Base-by-base conservation (phyloP, 108 stramenopile genomes). In the Ochromonas danica region DNA sequence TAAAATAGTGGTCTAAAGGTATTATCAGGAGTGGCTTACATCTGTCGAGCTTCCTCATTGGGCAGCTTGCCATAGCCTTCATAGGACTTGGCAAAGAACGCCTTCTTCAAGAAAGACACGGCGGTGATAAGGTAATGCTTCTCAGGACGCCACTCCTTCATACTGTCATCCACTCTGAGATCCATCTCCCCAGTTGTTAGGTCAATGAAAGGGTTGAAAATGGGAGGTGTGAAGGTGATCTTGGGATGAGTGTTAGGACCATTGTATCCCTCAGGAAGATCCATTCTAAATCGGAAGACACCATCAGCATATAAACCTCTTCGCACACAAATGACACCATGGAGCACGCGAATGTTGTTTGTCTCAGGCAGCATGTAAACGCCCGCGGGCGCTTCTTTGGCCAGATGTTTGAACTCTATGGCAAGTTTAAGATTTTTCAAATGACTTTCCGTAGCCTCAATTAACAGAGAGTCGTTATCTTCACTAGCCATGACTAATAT, bases 351-450 rank as follows among this genome's bases (percentile, higher is more conserved):
- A 57, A 94, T 79, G 57, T 92, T 85, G 61, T 90, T 83, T 63
- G 90, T 79, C 62, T 91, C 89, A 28, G 94, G 96, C 43, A 95
- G 81, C 70, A 96, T 86, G 71, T 92, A 95, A 27, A 96, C 92
- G 42, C 96, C 96, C 39, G 92, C 94, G 0, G 96, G 96, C 35
- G 93, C 91, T 67, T 94, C 89, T 39, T 89, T 82, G 82, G 93
- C 94, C 0, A 97, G 79, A 71, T 94, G 92, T 70, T 96, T 95
- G 88, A 95, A 97, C 85, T 97, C 96, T 71, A 97, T 92, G 17
- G 90, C 92, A 22, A 97, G 90, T 62, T 94, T 94, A 84, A 94
- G 94, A 67, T 95, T 94, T 31, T 93, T 89, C 71, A 95, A 25
- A 67, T 67, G 63, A 57, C n/a, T n/a, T n/a, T n/a, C n/a, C n/a